Conservation (phyloP, 805 yeast species). For the Barnettozyma wickerhamii region DNA sequence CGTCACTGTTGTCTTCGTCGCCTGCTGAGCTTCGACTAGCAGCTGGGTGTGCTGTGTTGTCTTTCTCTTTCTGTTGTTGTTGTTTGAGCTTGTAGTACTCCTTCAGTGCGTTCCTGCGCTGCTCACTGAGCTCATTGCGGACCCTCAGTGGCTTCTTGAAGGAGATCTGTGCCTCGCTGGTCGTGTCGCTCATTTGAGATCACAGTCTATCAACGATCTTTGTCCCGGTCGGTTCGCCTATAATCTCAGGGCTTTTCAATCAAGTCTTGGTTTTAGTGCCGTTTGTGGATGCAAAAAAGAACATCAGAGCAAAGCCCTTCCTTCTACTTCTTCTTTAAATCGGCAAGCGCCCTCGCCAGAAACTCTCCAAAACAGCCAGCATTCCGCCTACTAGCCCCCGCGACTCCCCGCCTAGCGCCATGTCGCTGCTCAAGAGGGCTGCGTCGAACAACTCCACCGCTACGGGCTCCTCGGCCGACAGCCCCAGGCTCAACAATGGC, state of each 20-base stretch:
- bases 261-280: too few relatives aligned
- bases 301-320: too few relatives aligned
- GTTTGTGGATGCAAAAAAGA: too few relatives aligned
- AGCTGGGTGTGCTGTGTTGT: too few relatives aligned
- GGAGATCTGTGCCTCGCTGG: conserved; percentile 14
- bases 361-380: neutral
- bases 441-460: conserved; percentile 1
- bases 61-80: conserved; percentile 13
- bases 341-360: neutral
- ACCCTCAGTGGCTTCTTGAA: conserved; percentile 24
- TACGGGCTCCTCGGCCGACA: conserved; percentile 1
- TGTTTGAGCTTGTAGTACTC: conserved; percentile 38
- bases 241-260: too few relatives aligned
- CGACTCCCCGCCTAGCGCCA: conserved; percentile 1
- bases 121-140: conserved; percentile 20
- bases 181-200: conserved; percentile 2
- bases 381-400: neutral
- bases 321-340: too few relatives aligned
- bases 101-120: conserved; percentile 37
- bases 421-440: conserved; percentile 11
- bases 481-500: conserved; percentile 7
- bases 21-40: too few relatives aligned
- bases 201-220: too few relatives aligned
- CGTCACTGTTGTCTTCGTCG: conserved; percentile 15
- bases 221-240: neutral